These are phyloP conservation scores for Naganishia friedmannii DNA, from an alignment of 768 basidiomycete species.

Conservation along the genomic window DNA sequence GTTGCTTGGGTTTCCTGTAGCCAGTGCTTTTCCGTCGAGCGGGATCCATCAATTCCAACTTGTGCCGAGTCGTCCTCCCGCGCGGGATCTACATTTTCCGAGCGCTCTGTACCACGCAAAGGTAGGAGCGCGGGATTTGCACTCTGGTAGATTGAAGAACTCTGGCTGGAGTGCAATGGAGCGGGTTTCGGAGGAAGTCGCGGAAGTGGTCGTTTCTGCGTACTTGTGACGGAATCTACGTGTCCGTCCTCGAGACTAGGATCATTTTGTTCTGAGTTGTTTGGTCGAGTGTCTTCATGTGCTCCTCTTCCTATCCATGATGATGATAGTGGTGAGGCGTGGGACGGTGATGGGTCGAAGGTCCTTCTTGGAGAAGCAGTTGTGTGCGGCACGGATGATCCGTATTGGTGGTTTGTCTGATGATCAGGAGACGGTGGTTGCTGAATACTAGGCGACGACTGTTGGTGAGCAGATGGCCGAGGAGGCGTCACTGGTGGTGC, in stretches of 20 bases:
- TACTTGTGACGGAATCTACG: background rate
- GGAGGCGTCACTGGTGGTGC: conserved; percentile 12
- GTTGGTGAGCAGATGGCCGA: background rate
- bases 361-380: background rate
- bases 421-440: background rate
- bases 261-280: background rate
- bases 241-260: background rate
- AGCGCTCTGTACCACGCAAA: background rate
- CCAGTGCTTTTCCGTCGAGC: background rate
- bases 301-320: background rate
- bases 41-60: background rate
- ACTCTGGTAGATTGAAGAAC: background rate
- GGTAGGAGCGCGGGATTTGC: background rate
- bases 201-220: conserved; percentile 9
- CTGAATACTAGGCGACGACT: background rate
- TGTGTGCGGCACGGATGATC: background rate
- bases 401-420: background rate
- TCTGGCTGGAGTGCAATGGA: too few species aligned
- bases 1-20: background rate
- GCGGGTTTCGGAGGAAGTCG: conserved; percentile 9
- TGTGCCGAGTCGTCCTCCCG: background rate
- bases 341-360: background rate
- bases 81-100: background rate
- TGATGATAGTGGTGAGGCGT: background rate
- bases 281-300: background rate